Evolutionary conservation across 176 grass and related monocot species (phyloP).

Genomic region (Eragrostis nindensis): DNA sequence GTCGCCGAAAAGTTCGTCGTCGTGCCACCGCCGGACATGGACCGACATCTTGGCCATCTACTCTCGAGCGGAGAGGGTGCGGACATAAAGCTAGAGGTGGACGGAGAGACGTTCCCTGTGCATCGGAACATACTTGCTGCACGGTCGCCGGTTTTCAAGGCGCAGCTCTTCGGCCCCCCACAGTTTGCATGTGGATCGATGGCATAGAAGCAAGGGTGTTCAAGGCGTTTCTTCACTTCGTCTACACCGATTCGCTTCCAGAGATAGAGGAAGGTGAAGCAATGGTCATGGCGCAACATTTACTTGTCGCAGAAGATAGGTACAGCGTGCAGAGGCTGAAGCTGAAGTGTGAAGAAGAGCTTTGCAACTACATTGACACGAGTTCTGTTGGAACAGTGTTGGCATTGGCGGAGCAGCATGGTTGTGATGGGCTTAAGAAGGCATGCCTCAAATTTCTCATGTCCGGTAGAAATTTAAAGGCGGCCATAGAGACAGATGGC

Average conservation of each 20-base stretch:
- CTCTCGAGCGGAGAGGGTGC: background rate
- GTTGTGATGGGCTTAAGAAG: conserved; percentile 37
- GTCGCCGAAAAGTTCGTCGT: background rate
- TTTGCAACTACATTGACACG: background rate
- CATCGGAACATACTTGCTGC: conserved; percentile 34
- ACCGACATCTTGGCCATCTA: background rate
- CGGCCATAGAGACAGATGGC: background rate
- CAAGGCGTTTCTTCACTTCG: conserved; percentile 41
- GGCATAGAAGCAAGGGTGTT: conserved; percentile 20
- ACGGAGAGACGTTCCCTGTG: background rate
- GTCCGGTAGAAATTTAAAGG: conserved; percentile 33
- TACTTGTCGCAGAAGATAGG: conserved; percentile 44
- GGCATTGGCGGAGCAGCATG: background rate
- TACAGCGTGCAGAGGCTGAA: conserved; percentile 38
- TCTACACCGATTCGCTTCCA: conserved; percentile 49
- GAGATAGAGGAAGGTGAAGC: background rate
- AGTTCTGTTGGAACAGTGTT: background rate
- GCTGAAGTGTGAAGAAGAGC: conserved; percentile 29
- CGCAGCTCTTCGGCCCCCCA: background rate
- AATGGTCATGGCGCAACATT: conserved; percentile 17
- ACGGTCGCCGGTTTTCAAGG: conserved; percentile 20
- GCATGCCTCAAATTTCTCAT: conserved; percentile 44
- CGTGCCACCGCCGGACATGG: conserved; percentile 23
- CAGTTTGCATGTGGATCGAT: background rate
- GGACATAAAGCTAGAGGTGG: conserved; percentile 2